Percentiles rank a stretch among this genome's conserved stretches.
phyloP scores from a whole-genome alignment of 2,329 filamentous ascomycete genomes.

The Myriosclerotinia scirpicola region DNA sequence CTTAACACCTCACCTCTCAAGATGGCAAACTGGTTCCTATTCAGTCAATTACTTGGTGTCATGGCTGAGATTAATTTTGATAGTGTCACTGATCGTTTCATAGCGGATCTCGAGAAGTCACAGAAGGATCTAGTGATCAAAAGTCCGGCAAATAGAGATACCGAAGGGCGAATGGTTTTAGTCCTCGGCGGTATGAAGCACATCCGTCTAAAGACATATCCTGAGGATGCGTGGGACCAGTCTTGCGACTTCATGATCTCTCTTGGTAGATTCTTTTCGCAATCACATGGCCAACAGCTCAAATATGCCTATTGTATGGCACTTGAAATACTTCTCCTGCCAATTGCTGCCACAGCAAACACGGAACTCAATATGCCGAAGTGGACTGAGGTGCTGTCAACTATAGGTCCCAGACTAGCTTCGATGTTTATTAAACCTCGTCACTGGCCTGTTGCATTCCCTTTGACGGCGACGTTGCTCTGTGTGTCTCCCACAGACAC shows the following conservation, averaged over 20 bases:
- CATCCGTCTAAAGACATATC: slow-evolving; percentile 71
- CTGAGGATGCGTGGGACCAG: slow-evolving; percentile 75
- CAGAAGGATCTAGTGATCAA: slow-evolving; percentile 75
- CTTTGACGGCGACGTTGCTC: slow-evolving; percentile 80
- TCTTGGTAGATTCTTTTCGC: slow-evolving; percentile 78
- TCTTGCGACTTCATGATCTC: slow-evolving; percentile 87
- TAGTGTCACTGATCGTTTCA: slow-evolving; percentile 78
- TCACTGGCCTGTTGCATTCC: slow-evolving; percentile 88
- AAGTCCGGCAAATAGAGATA: slow-evolving; percentile 63
- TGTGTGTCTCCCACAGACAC: slow-evolving; percentile 84
- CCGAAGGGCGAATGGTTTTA: slow-evolving; percentile 81
- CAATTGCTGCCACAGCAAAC: slow-evolving; percentile 78
- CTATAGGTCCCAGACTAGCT: slow-evolving; percentile 73
- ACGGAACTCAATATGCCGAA: slow-evolving; percentile 76
- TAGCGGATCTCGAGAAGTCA: slow-evolving; percentile 74
- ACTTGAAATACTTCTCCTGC: slow-evolving; percentile 80
- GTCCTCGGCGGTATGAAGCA: slow-evolving; percentile 91
- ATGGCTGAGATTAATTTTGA: slow-evolving; percentile 94
- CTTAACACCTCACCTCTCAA: slow-evolving; percentile 75
- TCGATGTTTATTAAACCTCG: slow-evolving; percentile 89
- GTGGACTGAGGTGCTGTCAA: slow-evolving; percentile 83
- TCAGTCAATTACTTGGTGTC: slow-evolving; percentile 87
- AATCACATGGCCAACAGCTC: slow-evolving; percentile 81
- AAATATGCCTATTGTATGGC: slow-evolving; percentile 96
- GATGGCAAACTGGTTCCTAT: slow-evolving; percentile 93